These are phyloP conservation scores for Eucommia ulmoides DNA, from an alignment of 257 asterid genomes.

Conservation along the genomic window DNA sequence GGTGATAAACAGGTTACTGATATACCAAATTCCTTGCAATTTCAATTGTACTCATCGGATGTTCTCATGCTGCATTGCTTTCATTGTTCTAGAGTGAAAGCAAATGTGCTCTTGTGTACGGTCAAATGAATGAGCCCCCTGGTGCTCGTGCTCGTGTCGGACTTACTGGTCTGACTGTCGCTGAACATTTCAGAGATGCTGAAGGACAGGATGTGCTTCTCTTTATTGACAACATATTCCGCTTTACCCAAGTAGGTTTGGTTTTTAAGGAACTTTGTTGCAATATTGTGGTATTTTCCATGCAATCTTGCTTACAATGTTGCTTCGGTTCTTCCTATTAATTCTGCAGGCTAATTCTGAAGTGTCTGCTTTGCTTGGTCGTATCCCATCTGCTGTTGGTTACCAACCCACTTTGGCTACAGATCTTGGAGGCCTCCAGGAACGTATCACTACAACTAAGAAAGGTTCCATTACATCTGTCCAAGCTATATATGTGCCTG, in stretches of 20 bases:
- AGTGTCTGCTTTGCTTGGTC: conserved; percentile 98
- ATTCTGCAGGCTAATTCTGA: conserved; percentile 82
- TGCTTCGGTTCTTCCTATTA: neutral
- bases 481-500: conserved; percentile 98
- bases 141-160: conserved; percentile 99
- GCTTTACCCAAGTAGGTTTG: conserved; percentile 72
- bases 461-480: conserved; percentile 97
- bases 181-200: conserved; percentile 98
- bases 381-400: conserved; percentile 99
- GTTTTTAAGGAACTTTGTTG: neutral
- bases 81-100: conserved; percentile 52
- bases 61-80: conserved; percentile 1
- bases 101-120: conserved; percentile 94
- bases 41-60: neutral
- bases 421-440: conserved; percentile 99
- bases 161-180: conserved; percentile 93
- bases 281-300: neutral
- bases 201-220: conserved; percentile 99
- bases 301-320: neutral
- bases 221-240: conserved; percentile 93
- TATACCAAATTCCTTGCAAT: neutral
- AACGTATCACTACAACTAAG: conserved; percentile 92
- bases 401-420: conserved; percentile 98
- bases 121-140: conserved; percentile 99
- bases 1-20: conserved; percentile 73